Evolutionary conservation across 768 basidiomycete genomes (phyloP).

Genomic region (Russula olivacea): DNA sequence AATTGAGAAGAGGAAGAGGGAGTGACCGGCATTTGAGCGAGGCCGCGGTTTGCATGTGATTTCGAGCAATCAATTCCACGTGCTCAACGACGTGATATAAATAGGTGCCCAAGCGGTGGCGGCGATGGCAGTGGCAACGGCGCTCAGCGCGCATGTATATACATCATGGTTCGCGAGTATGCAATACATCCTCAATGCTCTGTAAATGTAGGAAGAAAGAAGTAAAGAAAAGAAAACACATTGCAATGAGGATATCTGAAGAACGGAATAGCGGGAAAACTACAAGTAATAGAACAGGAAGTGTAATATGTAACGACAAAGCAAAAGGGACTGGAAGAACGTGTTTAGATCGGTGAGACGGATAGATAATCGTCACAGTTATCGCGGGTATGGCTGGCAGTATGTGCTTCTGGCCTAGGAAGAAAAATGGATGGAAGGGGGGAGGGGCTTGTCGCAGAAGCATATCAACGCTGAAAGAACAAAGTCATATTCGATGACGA

Average conservation of each 20-base stretch:
- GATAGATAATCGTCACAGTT: slow-evolving; percentile 17
- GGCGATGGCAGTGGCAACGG: not conserved
- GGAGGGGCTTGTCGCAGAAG: slow-evolving; percentile 14
- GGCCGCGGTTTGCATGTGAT: slow-evolving; percentile 4
- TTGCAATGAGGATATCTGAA: slow-evolving; percentile 15
- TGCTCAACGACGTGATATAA: slow-evolving; percentile 10
- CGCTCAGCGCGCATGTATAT: slow-evolving; percentile 21
- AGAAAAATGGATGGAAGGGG: not conserved
- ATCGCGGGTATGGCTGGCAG: slow-evolving; percentile 8
- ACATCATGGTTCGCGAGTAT: slow-evolving; percentile 18
- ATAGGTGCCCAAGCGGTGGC: slow-evolving; percentile 9
- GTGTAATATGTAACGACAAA: slow-evolving; percentile 21
- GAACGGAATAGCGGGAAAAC: slow-evolving; percentile 21
- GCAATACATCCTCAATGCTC: slow-evolving; percentile 23
- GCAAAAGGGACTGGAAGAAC: slow-evolving; percentile 9
- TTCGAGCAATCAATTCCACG: not conserved
- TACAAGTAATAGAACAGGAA: slow-evolving; percentile 25
- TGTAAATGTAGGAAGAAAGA: slow-evolving; percentile 11
- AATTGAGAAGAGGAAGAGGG: not conserved
- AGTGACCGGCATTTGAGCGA: not conserved
- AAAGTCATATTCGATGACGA: slow-evolving; percentile 16
- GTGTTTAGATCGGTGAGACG: slow-evolving; percentile 20
- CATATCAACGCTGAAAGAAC: slow-evolving; percentile 11
- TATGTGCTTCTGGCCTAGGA: not conserved
- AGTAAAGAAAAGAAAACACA: slow-evolving; percentile 11